phyloP scores from a whole-genome alignment of 2,329 filamentous ascomycete species.

The Sarocladiaceae sp. region DNA sequence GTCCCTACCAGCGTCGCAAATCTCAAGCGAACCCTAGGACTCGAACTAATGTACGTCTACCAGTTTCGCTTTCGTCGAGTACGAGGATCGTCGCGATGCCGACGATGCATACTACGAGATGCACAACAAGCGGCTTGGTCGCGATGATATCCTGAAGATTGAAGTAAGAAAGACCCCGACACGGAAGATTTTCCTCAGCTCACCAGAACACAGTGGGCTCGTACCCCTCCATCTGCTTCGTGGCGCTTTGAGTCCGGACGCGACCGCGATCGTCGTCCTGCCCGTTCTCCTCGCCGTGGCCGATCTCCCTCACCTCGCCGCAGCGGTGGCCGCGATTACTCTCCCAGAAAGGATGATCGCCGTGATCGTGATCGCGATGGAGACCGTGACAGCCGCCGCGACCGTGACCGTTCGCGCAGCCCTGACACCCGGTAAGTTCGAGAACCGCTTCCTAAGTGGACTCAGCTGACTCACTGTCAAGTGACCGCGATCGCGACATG shows the following conservation, averaged over 20 bases:
- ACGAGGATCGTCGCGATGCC: slow-evolving; percentile 95
- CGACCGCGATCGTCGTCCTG: slow-evolving; percentile 56
- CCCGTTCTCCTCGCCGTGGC: slow-evolving; percentile 56
- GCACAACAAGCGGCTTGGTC: slow-evolving; percentile 98
- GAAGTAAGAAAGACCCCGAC: slow-evolving; percentile 57
- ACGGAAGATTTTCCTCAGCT: background rate
- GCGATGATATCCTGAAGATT: slow-evolving; percentile 94
- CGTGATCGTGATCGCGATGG: slow-evolving; percentile 72
- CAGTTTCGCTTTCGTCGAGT: slow-evolving; percentile 97
- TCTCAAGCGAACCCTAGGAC: background rate
- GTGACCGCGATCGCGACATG: slow-evolving; percentile 49
- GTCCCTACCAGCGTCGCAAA: background rate
- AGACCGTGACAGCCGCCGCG: slow-evolving; percentile 67
- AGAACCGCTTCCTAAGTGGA: slow-evolving; percentile 17
- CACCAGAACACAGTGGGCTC: slow-evolving; percentile 68
- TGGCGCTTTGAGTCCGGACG: slow-evolving; percentile 96
- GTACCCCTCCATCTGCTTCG: slow-evolving; percentile 93
- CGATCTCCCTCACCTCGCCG: slow-evolving; percentile 74
- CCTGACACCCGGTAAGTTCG: slow-evolving; percentile 51
- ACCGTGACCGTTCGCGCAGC: slow-evolving; percentile 70
- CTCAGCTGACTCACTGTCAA: slow-evolving; percentile 24
- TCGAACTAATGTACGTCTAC: background rate
- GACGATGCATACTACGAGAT: slow-evolving; percentile 99
- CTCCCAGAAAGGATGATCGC: slow-evolving; percentile 82
- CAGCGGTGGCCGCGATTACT: slow-evolving; percentile 71